A percentile compares a stretch with the other conserved stretches of the same genome.
phyloP scores from a whole-genome alignment of 345 rosid species.

The Chamaenerion angustifolium region DNA sequence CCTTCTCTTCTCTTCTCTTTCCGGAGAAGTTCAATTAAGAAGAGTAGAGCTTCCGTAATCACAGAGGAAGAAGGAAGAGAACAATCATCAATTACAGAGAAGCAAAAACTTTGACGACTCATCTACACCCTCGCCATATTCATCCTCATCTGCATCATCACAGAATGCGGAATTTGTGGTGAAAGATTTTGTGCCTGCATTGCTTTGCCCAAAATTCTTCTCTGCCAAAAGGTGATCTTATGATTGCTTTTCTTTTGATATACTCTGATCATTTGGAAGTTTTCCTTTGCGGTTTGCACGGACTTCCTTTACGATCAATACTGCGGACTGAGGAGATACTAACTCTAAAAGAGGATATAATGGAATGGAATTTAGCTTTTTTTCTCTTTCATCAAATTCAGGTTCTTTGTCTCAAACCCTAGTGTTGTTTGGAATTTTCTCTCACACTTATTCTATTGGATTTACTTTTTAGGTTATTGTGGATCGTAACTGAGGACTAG shows the following conservation, averaged over 20 bases:
- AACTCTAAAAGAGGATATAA: neutral
- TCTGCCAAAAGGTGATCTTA: neutral
- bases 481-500: neutral
- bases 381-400: neutral
- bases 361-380: neutral
- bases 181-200: too few relatives aligned
- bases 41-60: too few relatives aligned
- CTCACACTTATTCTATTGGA: neutral
- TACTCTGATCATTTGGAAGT: too few relatives aligned
- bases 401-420: neutral
- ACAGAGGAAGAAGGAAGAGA: too few relatives aligned
- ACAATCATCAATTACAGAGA: too few relatives aligned
- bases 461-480: neutral
- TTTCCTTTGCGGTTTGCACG: neutral
- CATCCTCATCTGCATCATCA: too few relatives aligned
- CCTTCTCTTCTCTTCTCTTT: neutral
- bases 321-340: too few relatives aligned
- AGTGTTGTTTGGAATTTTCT: neutral
- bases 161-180: too few relatives aligned
- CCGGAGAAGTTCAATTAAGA: too few relatives aligned
- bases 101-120: too few relatives aligned
- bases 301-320: neutral
- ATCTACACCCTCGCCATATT: too few relatives aligned
- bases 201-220: too few relatives aligned
- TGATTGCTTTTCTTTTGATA: neutral